These are phyloP conservation scores for Botrytis squamosa DNA, from an alignment of 2,329 filamentous ascomycete species.

Conservation along the genomic window DNA sequence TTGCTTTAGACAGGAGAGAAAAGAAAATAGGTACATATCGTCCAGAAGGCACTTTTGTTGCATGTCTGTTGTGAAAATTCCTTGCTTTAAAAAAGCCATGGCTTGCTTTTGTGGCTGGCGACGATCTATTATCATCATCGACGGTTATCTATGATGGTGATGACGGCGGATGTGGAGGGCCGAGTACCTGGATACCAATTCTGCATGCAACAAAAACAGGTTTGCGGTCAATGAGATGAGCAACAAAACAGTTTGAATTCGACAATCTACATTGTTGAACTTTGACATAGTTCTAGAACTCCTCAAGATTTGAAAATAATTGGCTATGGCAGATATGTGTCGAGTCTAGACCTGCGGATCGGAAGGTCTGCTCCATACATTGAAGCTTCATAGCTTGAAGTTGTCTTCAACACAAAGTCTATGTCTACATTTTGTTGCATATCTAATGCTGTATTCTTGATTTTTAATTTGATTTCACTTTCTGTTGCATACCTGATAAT, in stretches of 20 bases:
- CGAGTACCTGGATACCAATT: background rate
- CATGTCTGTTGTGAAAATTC: background rate
- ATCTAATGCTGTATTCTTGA: background rate
- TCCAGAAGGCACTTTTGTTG: background rate
- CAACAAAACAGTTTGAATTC: background rate
- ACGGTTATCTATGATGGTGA: background rate
- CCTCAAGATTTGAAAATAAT: background rate
- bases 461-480: background rate
- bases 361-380: background rate
- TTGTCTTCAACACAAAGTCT: background rate
- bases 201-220: background rate
- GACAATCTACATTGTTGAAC: background rate
- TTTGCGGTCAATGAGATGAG: slow-evolving; percentile 9
- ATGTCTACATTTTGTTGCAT: background rate
- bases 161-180: background rate
- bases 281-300: background rate
- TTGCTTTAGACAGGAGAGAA: background rate
- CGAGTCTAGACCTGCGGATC: background rate
- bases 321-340: background rate
- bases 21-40: background rate
- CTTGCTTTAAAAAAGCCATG: background rate
- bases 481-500: background rate
- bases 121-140: background rate
- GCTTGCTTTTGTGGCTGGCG: background rate
- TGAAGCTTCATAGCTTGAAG: background rate